Evolutionary conservation across 208 protist genomes (phyloP).

Genomic region (Leishmania turanica): DNA sequence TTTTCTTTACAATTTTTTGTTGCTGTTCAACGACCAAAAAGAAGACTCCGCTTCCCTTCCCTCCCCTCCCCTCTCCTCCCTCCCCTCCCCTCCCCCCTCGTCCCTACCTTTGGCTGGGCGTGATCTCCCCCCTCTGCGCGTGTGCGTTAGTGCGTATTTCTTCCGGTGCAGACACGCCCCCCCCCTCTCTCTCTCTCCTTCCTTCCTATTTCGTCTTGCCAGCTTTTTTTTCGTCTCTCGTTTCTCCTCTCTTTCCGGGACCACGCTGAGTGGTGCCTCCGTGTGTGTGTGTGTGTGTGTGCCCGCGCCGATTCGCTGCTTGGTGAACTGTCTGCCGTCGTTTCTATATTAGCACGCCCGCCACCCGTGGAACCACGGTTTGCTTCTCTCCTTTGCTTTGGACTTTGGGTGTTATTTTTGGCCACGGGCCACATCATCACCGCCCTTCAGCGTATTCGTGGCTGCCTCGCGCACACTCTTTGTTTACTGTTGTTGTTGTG

Average conservation of each 20-base stretch:
- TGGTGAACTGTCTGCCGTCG: background rate
- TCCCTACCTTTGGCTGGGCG: no score
- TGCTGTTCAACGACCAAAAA: no score
- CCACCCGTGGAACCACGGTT: background rate
- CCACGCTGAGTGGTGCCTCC: background rate
- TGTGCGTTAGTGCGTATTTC: no score
- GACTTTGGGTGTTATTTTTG: no score
- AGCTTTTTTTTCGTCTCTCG: background rate
- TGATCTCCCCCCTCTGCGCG: no score
- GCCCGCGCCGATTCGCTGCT: background rate
- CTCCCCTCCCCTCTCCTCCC: no score
- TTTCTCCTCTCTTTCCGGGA: background rate
- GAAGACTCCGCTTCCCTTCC: no score
- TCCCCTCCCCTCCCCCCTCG: no score
- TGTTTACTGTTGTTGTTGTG: background rate
- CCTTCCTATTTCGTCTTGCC: no score
- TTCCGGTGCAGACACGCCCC: no score
- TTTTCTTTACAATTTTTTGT: background rate
- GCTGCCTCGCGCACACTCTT: background rate
- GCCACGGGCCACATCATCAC: background rate
- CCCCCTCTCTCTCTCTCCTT: no score
- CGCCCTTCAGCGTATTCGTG: background rate
- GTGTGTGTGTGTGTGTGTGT: background rate
- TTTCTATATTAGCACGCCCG: background rate
- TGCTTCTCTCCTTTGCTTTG: background rate